Percentiles rank a stretch among this genome's conserved stretches.
These are phyloP conservation scores for Aphanomyces euteiches DNA, from an alignment of 352 stramenopile genomes.

Conservation along the genomic window DNA sequence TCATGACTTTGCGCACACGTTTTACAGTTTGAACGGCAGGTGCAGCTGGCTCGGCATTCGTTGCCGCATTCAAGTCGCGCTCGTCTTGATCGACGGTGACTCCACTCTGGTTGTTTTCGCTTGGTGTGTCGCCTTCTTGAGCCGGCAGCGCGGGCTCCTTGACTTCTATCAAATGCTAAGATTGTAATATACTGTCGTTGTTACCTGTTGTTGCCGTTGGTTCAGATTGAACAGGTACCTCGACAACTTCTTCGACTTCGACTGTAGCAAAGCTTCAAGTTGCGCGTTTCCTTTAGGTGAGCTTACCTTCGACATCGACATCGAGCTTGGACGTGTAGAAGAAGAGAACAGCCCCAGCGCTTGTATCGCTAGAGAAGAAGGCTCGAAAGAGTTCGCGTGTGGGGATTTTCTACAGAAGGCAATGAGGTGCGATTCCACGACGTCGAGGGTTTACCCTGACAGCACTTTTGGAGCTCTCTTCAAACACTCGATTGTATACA, in stretches of 20 bases:
- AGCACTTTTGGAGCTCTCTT: slow-evolving; percentile 24
- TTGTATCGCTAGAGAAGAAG: slow-evolving; percentile 57
- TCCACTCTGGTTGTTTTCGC: slow-evolving; percentile 12
- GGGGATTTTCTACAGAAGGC: slow-evolving; percentile 19
- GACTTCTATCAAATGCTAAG: not conserved
- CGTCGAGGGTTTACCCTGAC: not conserved
- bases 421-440: not conserved
- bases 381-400: slow-evolving; percentile 17
- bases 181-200: slow-evolving; percentile 2
- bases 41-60: not conserved
- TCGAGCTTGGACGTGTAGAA: slow-evolving; percentile 67
- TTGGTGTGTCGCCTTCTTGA: not conserved
- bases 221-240: slow-evolving; percentile 42
- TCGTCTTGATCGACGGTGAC: slow-evolving; percentile 69
- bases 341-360: slow-evolving; percentile 69
- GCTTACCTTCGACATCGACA: slow-evolving; percentile 56
- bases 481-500: slow-evolving; percentile 30
- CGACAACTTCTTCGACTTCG: slow-evolving; percentile 76
- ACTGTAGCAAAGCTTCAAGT: slow-evolving; percentile 36
- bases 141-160: not conserved
- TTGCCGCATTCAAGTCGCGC: slow-evolving; percentile 39
- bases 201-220: slow-evolving; percentile 38
- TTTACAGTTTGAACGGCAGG: slow-evolving; percentile 12
- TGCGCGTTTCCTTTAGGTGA: not conserved
- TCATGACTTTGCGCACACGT: slow-evolving; percentile 10